Conservation (phyloP, 768 basidiomycete genomes). For the Calocera viscosa region DNA sequence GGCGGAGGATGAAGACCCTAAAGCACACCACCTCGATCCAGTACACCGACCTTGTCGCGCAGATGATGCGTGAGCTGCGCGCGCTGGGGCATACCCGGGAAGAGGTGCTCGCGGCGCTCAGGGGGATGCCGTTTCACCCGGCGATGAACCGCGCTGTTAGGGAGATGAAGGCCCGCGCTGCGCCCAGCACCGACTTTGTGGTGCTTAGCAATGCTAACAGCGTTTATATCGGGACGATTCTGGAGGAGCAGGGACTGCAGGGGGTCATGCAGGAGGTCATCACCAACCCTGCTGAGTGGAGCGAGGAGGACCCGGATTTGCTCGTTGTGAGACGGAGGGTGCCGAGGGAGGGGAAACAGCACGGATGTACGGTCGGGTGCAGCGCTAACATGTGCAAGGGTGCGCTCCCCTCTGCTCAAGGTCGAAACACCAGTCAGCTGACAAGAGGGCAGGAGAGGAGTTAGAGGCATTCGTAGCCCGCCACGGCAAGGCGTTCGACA, state of each 20-base stretch:
- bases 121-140: conserved; percentile 84
- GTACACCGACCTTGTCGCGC: conserved; percentile 90
- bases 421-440: too few species aligned
- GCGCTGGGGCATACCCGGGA: conserved; percentile 52
- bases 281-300: conserved; percentile 85
- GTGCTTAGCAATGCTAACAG: conserved; percentile 90
- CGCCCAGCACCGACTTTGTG: conserved; percentile 65
- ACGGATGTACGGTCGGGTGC: conserved; percentile 77
- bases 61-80: conserved; percentile 58
- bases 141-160: conserved; percentile 90
- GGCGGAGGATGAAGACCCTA: conserved; percentile 62
- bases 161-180: conserved; percentile 49
- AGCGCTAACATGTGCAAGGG: conserved; percentile 98
- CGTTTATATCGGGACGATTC: conserved; percentile 81
- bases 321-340: conserved; percentile 66
- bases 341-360: conserved; percentile 64
- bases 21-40: conserved; percentile 44
- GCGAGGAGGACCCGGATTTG: conserved; percentile 40
- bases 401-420: conserved; percentile 23
- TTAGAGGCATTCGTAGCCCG: conserved; percentile 65
- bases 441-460: conserved; percentile 60
- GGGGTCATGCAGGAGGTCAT: conserved; percentile 67
- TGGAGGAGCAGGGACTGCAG: conserved; percentile 68
- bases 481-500: conserved; percentile 51
- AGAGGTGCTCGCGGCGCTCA: conserved; percentile 66